A percentile compares a stretch with the other conserved stretches of the same genome.
These are phyloP conservation scores for Puccinellia tenuiflora DNA, from an alignment of 176 grass and related monocot genomes.

Conservation along the genomic window DNA sequence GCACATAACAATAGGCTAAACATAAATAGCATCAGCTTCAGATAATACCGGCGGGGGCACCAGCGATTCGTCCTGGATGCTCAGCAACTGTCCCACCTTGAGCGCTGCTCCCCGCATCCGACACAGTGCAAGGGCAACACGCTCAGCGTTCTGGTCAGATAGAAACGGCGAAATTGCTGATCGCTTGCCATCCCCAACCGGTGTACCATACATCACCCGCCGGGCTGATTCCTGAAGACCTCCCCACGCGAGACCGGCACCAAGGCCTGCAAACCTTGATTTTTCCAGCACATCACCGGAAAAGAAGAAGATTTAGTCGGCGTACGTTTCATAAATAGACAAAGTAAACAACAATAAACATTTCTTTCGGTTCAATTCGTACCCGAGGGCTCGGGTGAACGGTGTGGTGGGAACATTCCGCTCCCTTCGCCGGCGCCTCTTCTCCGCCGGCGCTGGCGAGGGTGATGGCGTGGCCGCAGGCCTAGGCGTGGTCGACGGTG, in stretches of 20 bases:
- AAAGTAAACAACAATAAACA: not conserved
- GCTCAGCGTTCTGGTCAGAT: constrained; percentile 94
- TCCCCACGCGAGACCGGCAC: constrained; percentile 78
- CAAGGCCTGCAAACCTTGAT: constrained; percentile 82
- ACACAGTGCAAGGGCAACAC: constrained; percentile 75
- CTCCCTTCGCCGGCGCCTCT: constrained; percentile 59
- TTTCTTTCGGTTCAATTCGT: not conserved
- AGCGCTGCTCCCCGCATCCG: constrained; percentile 90
- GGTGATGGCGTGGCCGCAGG: not conserved
- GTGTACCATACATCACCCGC: constrained; percentile 66
- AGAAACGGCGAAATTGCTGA: constrained; percentile 77
- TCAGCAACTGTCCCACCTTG: constrained; percentile 91
- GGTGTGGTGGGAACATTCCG: constrained; percentile 83
- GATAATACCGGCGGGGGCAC: constrained; percentile 75
- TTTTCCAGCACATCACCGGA: not conserved
- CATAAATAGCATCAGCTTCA: not conserved
- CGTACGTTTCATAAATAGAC: not conserved
- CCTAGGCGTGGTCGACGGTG: not conserved
- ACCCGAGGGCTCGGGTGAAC: constrained; percentile 89
- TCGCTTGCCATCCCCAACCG: constrained; percentile 47
- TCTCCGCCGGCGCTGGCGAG: constrained; percentile 25
- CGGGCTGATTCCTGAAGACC: constrained; percentile 70
- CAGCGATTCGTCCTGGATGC: constrained; percentile 95
- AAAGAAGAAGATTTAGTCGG: constrained; percentile 11
- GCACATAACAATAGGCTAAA: not conserved